Conservation (phyloP, 306 rosid genomes). For the Lupinus albus region DNA sequence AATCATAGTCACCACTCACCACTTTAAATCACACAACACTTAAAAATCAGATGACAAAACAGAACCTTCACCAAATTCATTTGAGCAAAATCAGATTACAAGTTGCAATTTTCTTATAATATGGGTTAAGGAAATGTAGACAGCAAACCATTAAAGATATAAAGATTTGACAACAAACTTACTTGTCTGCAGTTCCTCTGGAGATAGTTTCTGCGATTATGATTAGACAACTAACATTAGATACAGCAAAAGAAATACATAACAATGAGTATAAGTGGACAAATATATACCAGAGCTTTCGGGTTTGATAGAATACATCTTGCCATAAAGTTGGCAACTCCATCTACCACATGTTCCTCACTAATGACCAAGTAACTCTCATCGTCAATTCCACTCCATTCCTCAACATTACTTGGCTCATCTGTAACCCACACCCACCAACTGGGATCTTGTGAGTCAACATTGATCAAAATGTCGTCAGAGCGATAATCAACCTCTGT, state of each 20-base stretch:
- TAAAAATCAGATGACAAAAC: slow-evolving; percentile 8
- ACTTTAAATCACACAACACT: background rate
- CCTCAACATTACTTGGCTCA: slow-evolving; percentile 73
- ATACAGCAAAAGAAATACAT: slow-evolving; percentile 19
- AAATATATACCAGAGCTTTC: slow-evolving; percentile 59
- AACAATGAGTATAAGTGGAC: background rate
- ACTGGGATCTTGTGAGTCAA: slow-evolving; percentile 69
- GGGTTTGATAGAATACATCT: slow-evolving; percentile 84
- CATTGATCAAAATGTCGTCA: slow-evolving; percentile 77
- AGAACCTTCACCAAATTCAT: slow-evolving; percentile 19
- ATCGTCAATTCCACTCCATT: slow-evolving; percentile 79
- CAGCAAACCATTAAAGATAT: slow-evolving; percentile 17
- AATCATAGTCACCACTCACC: background rate
- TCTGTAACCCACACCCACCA: slow-evolving; percentile 98
- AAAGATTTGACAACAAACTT: slow-evolving; percentile 39
- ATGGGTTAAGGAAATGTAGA: slow-evolving; percentile 24
- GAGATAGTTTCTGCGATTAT: slow-evolving; percentile 73
- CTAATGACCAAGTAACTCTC: slow-evolving; percentile 75
- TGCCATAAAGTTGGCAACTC: slow-evolving; percentile 91
- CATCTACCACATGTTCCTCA: slow-evolving; percentile 93
- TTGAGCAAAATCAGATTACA: slow-evolving; percentile 18
- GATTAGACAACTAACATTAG: slow-evolving; percentile 34
- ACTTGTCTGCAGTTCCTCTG: slow-evolving; percentile 85
- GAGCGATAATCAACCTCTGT: slow-evolving; percentile 64
- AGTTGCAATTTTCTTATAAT: slow-evolving; percentile 19